Base-by-base conservation (phyloP, 2,329 filamentous ascomycete species). In the Trichoderma pleuroti region DNA sequence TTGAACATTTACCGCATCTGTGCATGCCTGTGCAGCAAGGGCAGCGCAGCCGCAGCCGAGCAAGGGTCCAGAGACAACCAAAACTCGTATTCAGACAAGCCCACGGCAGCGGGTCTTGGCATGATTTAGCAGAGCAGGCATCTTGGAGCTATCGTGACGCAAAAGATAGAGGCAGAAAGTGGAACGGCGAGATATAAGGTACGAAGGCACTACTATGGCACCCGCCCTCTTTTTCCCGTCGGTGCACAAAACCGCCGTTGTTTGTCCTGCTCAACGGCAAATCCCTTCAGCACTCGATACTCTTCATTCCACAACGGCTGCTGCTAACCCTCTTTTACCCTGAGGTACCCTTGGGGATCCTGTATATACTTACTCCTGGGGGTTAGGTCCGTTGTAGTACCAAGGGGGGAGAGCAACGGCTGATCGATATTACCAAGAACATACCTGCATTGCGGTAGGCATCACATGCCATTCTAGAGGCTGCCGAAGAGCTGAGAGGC, bases 61-160 rank as follows among this genome's bases (percentile, higher is more conserved):
- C 66, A 60, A 61, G 66, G 66, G n/a, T 61, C 56, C 26, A 52
- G 46, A 52, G 57, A 68, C 39, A 49, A 36, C 26, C 26, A 60
- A 18, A 42, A 34, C 66, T 68, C 66, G 54, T 68, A 63, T 70
- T 62, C 39, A 62, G 46, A 42, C 9, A 54, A 62, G 56, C 66
- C 49, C 56, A 52, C 57, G 42, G 56, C 24, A 69, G 67, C 59
- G 57, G 54, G 32, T 63, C 67, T 56, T 42, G 46, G 57, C 57
- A 36, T 32, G 32, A 42, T 42, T 21, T 46, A 24, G 46, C 67
- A 56, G 24, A 10, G n/a, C n/a, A 39, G 21, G 61, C 21, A 32
- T 60, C 42, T 16, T 28, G 26, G 26, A 24, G 39, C 46, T 32
- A 30, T 70, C 42, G 67, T 70, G 46, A 46, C 28, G 24, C 32